These are phyloP conservation scores for Globisporangium acanthophoron DNA, from an alignment of 352 stramenopile species.

Conservation along the genomic window DNA sequence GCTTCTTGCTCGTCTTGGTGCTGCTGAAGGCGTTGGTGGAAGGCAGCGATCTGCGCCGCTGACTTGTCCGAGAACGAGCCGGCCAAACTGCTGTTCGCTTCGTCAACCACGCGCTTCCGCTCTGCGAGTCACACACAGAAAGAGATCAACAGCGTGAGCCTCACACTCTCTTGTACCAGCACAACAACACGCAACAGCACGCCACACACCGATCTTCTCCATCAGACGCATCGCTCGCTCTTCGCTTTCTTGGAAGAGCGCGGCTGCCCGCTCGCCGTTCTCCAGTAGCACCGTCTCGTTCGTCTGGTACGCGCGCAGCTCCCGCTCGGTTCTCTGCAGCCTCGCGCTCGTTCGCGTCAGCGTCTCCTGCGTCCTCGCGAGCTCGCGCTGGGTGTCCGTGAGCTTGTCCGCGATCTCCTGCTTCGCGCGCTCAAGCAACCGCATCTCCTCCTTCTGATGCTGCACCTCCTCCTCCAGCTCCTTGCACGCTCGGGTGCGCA, in stretches of 20 bases:
- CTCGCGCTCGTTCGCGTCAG: conserved; percentile 22
- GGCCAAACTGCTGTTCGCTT: conserved; percentile 43
- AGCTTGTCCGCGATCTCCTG: conserved; percentile 40
- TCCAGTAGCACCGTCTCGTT: conserved; percentile 56
- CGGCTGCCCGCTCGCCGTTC: conserved; percentile 43
- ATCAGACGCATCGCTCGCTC: conserved; percentile 33
- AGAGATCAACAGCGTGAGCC: neutral
- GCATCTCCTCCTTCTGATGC: conserved; percentile 40
- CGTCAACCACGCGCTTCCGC: conserved; percentile 37
- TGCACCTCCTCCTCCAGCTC: conserved; percentile 68
- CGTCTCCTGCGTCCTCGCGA: conserved; percentile 20
- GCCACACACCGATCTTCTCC: conserved; percentile 43
- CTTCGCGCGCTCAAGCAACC: conserved; percentile 36
- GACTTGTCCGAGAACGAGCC: conserved; percentile 38
- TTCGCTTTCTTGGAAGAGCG: conserved; percentile 57
- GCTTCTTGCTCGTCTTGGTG: conserved; percentile 46
- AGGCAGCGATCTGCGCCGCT: conserved; percentile 33
- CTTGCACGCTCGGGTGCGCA: conserved; percentile 46
- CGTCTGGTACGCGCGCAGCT: conserved; percentile 24
- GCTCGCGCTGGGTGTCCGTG: conserved; percentile 21
- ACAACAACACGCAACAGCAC: neutral
- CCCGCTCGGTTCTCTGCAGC: conserved; percentile 13
- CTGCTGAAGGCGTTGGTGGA: conserved; percentile 36
- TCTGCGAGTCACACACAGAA: conserved; percentile 18
- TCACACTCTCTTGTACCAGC: neutral